A percentile compares a stretch with the other conserved stretches of the same genome.
phyloP scores from a whole-genome alignment of 73 alveolate species.

The Symbiodinium pilosum region DNA sequence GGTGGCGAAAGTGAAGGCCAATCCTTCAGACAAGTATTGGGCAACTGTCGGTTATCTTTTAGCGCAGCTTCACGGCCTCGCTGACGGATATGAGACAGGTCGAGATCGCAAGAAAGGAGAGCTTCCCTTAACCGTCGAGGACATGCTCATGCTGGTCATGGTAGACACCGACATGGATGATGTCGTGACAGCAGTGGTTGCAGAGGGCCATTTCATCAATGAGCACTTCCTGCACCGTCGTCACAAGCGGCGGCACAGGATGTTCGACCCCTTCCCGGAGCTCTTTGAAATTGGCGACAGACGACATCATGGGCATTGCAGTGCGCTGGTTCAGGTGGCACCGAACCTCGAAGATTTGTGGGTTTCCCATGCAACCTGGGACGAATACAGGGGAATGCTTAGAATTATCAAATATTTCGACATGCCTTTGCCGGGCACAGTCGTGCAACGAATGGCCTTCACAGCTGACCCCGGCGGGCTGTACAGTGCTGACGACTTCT shows the following conservation, averaged over 20 bases:
- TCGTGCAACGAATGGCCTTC: constrained; percentile 75
- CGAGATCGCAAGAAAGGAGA: background rate
- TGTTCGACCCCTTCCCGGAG: constrained; percentile 82
- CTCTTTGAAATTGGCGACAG: constrained; percentile 28
- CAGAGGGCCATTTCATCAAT: constrained; percentile 76
- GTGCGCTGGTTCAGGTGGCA: constrained; percentile 77
- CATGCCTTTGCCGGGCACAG: constrained; percentile 85
- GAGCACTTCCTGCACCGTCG: constrained; percentile 25
- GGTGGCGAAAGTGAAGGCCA: constrained; percentile 22
- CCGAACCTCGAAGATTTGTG: constrained; percentile 49
- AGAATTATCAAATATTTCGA: constrained; percentile 78
- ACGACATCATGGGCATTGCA: constrained; percentile 88
- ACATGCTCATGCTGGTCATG: constrained; percentile 88
- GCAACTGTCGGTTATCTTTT: constrained; percentile 24
- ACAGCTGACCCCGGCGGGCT: constrained; percentile 85
- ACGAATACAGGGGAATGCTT: constrained; percentile 89
- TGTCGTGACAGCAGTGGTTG: constrained; percentile 87
- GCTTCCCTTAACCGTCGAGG: constrained; percentile 21
- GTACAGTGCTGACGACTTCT: constrained; percentile 87
- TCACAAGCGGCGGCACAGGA: constrained; percentile 30
- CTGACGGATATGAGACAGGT: constrained; percentile 66
- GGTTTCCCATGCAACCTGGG: constrained; percentile 94
- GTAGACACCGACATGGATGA: constrained; percentile 92
- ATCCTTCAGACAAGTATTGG: constrained; percentile 35
- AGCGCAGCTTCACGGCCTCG: constrained; percentile 79